Evolutionary conservation across 352 stramenopile species (phyloP), one percentile per base, ranked within the genome.

Genomic region (Pythium utonaiense): DNA sequence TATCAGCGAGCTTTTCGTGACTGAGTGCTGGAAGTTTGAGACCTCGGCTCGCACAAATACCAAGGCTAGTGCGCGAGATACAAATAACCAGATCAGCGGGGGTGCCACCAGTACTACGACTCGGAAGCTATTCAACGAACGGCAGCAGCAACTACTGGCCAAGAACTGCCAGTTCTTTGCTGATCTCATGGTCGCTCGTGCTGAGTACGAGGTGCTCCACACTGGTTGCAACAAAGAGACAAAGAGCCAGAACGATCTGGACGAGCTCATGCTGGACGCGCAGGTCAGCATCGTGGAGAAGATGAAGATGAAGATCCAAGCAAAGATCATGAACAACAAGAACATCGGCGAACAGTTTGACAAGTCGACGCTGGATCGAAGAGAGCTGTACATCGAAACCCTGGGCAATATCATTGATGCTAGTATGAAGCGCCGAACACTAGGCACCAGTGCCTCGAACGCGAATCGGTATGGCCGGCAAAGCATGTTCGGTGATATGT

Each of bases 241-340:
- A 24, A 70, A 69, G 42, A 59, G 58, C 25, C 63, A 75, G 21
- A 42, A 16, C 6, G 47, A 70, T 45, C 34, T 70, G 44, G 59
- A 65, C 33, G 65, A 87, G 34, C 61, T 83, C 25, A 94, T 94
- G 81, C 41, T 94, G n/a, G 64, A 85, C 10, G 57, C 74, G 22
- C 84, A 94, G 40, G 47, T 24, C 0, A 64, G 38, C 14, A 80
- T 94, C 34, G 66, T 89, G 25, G 84, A 94, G 33, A 92, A 91
- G 64, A 66, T 94, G 38, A 74, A 85, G 27, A 62, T 77, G 1
- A 90, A 91, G 44, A 80, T 94, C 38, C 71, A 83, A 58, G 87
- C 80, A 45, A 94, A 94, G 76, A 88, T 94, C 73, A 89, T 89
- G 77, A 89, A 94, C 60, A 94, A 94, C 75, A 94, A 94, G 62